These are phyloP conservation scores for Pyrenophora teres DNA, from an alignment of 2,329 filamentous ascomycete genomes.

Conservation along the genomic window DNA sequence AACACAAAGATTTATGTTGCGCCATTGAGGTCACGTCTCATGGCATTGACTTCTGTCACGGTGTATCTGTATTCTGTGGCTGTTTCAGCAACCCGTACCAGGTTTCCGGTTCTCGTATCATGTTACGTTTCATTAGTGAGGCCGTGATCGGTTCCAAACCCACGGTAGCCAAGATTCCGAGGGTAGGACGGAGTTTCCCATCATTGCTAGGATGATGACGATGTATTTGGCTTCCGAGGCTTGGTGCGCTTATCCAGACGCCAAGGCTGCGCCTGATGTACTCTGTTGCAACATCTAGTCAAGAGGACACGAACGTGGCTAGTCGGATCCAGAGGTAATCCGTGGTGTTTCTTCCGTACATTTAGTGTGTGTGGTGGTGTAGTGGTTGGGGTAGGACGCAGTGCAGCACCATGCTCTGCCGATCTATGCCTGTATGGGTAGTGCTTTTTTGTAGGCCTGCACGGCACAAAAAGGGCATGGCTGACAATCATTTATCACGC, in stretches of 20 bases:
- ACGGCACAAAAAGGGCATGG: too few species aligned
- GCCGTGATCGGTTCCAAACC: conserved; percentile 7
- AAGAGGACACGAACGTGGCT: too few species aligned
- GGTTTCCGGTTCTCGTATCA: conserved; percentile 11
- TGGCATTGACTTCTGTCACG: conserved; percentile 1
- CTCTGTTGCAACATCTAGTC: too few species aligned
- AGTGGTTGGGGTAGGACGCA: too few species aligned
- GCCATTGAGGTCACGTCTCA: background rate
- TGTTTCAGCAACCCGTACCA: conserved; percentile 24
- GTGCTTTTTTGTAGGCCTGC: too few species aligned
- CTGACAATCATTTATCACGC: background rate
- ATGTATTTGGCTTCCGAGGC: conserved; percentile 2
- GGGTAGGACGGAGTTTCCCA: background rate
- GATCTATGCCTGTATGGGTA: too few species aligned
- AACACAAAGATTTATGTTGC: background rate
- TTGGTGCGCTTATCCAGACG: conserved; percentile 19
- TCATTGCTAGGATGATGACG: background rate
- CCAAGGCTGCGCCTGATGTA: background rate
- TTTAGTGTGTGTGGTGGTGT: too few species aligned
- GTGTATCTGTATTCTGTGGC: conserved; percentile 5
- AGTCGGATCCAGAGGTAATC: too few species aligned
- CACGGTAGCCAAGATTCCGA: conserved; percentile 7
- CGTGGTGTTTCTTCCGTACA: too few species aligned
- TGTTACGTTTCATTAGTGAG: conserved; percentile 20
- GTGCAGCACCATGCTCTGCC: background rate